Percentiles rank a stretch among this genome's conserved stretches.
Evolutionary conservation across 805 yeast genomes (phyloP).

Genomic region (Wickerhamomyces pijperi): DNA sequence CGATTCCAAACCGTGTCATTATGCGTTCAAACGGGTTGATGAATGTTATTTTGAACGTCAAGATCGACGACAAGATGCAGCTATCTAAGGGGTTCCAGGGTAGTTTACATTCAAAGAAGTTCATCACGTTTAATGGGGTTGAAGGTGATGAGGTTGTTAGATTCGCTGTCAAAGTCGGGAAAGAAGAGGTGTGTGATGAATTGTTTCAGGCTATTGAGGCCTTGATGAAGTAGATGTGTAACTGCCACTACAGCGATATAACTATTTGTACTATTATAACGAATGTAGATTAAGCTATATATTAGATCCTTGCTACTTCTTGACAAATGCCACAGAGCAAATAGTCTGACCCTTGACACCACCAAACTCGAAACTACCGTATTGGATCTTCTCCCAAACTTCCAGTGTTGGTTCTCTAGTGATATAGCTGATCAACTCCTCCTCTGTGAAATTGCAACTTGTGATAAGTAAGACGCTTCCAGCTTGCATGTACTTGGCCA

Average conservation of each 20-base stretch:
- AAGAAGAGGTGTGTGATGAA: background rate
- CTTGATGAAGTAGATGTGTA: background rate
- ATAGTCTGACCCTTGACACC: slow-evolving; percentile 84
- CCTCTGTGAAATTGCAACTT: slow-evolving; percentile 86
- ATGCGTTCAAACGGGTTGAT: slow-evolving; percentile 87
- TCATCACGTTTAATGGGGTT: slow-evolving; percentile 27
- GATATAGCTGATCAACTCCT: slow-evolving; percentile 51
- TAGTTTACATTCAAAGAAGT: slow-evolving; percentile 75
- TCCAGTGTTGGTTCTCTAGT: slow-evolving; percentile 30
- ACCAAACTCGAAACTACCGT: slow-evolving; percentile 82
- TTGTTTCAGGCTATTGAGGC: background rate
- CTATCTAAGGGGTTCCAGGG: slow-evolving; percentile 76
- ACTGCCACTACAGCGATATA: no score
- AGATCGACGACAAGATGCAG: slow-evolving; percentile 50
- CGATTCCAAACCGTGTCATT: slow-evolving; percentile 57
- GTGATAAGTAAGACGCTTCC: slow-evolving; percentile 67
- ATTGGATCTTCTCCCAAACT: slow-evolving; percentile 57
- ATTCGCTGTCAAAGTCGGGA: background rate
- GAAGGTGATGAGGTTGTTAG: background rate
- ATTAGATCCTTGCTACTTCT: no score
- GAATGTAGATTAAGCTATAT: no score
- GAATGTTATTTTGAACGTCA: slow-evolving; percentile 70
- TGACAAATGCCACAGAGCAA: slow-evolving; percentile 73
- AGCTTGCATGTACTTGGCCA: slow-evolving; percentile 41
- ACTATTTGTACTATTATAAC: no score